These are phyloP conservation scores for Actinidia chinensis DNA, from an alignment of 179 eudicot genomes.

Conservation along the genomic window DNA sequence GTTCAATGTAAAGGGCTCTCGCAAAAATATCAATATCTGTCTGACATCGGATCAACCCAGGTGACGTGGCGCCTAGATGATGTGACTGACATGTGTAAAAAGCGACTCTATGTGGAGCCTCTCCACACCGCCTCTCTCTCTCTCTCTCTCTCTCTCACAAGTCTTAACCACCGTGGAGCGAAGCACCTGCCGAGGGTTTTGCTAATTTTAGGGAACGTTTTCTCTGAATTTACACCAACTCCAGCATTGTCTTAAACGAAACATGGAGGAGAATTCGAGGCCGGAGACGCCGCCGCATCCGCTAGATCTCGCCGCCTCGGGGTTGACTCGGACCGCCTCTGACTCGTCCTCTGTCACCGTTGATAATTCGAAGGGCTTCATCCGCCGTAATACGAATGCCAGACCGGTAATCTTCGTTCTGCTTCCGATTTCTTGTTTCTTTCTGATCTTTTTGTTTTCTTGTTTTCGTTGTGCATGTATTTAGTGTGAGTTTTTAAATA, in stretches of 20 bases:
- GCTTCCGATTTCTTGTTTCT: background rate
- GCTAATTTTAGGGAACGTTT: conserved; percentile 1
- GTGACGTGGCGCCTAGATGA: conserved; percentile 23
- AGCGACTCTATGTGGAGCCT: conserved; percentile 35
- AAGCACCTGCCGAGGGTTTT: conserved; percentile 9
- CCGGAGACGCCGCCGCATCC: background rate
- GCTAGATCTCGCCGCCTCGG: conserved; percentile 19
- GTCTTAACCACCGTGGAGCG: background rate
- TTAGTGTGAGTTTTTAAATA: background rate
- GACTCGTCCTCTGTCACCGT: conserved; percentile 19
- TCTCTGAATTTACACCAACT: background rate
- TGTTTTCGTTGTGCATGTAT: background rate
- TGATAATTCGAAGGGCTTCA: conserved; percentile 14
- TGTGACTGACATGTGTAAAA: conserved; percentile 34
- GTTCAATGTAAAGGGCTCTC: conserved; percentile 3
- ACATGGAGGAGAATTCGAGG: conserved; percentile 17
- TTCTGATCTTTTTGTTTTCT: background rate
- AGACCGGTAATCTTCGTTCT: conserved; percentile 14
- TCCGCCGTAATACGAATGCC: background rate
- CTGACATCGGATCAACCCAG: conserved; percentile 24
- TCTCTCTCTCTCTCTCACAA: background rate
- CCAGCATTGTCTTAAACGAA: background rate
- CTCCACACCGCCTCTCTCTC: conserved; percentile 10
- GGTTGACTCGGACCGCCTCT: conserved; percentile 27
- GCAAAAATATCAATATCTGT: conserved; percentile 41